Evolutionary conservation across 257 asterid genomes (phyloP).

Genomic region (Solanum tarapatanum): DNA sequence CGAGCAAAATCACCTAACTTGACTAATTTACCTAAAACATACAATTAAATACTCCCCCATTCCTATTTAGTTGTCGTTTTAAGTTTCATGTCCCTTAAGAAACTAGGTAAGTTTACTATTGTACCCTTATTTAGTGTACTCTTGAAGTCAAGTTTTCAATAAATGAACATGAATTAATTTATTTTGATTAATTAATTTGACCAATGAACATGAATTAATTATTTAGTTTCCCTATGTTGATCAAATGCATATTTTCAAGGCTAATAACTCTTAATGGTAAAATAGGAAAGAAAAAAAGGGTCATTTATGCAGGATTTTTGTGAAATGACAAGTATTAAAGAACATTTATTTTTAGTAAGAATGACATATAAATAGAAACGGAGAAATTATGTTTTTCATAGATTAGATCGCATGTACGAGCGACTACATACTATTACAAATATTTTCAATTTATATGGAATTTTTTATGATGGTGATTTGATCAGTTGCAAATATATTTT

Average conservation of each 20-base stretch:
- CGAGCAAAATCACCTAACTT: neutral
- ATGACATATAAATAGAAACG: neutral
- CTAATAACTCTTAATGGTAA: no score
- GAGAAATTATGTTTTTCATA: no score
- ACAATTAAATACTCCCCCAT: neutral
- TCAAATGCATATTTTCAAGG: neutral
- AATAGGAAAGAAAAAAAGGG: no score
- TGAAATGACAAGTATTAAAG: neutral
- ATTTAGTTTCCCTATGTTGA: neutral
- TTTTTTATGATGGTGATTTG: neutral
- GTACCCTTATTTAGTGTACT: neutral
- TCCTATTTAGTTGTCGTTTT: no score
- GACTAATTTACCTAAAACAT: neutral
- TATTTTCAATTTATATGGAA: neutral
- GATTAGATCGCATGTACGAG: neutral
- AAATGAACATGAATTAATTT: no score
- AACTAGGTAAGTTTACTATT: neutral
- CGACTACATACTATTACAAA: neutral
- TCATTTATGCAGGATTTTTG: no score
- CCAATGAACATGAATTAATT: neutral
- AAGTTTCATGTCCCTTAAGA: neutral
- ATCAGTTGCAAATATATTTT: neutral
- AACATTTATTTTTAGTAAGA: neutral
- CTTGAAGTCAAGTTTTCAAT: neutral
- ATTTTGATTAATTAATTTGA: no score